Percentiles rank a stretch among this genome's conserved stretches.
Evolutionary conservation across 2,329 filamentous ascomycete genomes (phyloP).

Genomic region (Xylaria sp.): DNA sequence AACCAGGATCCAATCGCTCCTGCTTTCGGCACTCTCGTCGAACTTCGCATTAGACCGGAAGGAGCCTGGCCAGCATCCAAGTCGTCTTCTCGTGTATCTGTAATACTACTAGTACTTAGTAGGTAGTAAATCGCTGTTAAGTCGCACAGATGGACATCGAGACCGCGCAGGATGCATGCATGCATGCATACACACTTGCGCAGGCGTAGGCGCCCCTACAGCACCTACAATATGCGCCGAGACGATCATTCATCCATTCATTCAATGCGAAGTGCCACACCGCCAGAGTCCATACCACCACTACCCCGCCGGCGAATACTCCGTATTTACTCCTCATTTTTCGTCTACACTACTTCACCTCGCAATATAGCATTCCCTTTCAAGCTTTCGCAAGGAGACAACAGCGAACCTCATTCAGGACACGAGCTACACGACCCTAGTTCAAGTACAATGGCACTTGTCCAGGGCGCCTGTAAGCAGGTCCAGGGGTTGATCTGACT

Average conservation of each 20-base stretch:
- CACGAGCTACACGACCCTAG: neutral
- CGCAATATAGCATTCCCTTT: neutral
- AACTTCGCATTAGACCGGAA: conserved; percentile 11
- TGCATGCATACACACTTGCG: conserved; percentile 30
- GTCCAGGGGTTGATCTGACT: neutral
- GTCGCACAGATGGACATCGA: conserved; percentile 10
- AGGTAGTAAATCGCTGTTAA: conserved; percentile 1
- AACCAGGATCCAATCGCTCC: conserved; percentile 19
- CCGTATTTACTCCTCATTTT: conserved; percentile 1
- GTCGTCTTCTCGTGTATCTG: neutral
- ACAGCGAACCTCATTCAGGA: neutral
- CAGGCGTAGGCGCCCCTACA: neutral
- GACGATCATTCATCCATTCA: conserved; percentile 26
- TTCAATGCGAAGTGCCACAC: conserved; percentile 34
- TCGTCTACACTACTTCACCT: neutral
- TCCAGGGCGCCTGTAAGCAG: conserved; percentile 3
- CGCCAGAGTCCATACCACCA: conserved; percentile 20
- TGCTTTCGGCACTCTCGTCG: conserved; percentile 16
- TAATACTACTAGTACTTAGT: neutral
- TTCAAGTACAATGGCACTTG: neutral
- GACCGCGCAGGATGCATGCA: conserved; percentile 28
- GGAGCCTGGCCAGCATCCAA: neutral
- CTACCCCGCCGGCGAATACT: neutral
- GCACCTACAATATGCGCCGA: conserved; percentile 13
- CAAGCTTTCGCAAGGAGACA: neutral